These are phyloP conservation scores for Tricholoma matsutake DNA, from an alignment of 768 basidiomycete genomes.

Conservation along the genomic window DNA sequence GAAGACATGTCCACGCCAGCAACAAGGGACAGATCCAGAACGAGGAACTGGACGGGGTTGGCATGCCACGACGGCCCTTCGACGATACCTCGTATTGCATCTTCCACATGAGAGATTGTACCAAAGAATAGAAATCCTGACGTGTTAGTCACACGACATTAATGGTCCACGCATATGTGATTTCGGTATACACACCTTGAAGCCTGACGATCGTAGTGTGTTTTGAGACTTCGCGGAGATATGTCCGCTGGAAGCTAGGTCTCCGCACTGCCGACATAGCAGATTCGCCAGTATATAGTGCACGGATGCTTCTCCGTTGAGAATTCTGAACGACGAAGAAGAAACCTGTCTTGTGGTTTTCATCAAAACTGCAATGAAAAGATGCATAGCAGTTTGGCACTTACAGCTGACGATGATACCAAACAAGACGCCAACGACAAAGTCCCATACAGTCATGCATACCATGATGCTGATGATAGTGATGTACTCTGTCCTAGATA, in stretches of 20 bases:
- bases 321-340: slow-evolving; percentile 99
- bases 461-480: slow-evolving; percentile 86
- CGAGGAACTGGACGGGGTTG: slow-evolving; percentile 84
- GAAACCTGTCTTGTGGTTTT: slow-evolving; percentile 48
- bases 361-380: neutral
- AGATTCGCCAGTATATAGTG: slow-evolving; percentile 76
- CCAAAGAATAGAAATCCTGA: slow-evolving; percentile 88
- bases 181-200: slow-evolving; percentile 51
- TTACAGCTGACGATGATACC: slow-evolving; percentile 89
- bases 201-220: slow-evolving; percentile 87
- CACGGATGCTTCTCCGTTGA: slow-evolving; percentile 77
- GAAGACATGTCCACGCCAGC: slow-evolving; percentile 92
- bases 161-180: neutral
- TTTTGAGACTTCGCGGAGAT: slow-evolving; percentile 88
- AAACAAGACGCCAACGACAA: slow-evolving; percentile 89
- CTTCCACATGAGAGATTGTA: slow-evolving; percentile 89
- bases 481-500: slow-evolving; percentile 65
- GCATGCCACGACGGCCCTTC: slow-evolving; percentile 66
- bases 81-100: slow-evolving; percentile 74
- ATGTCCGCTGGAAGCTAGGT: slow-evolving; percentile 82
- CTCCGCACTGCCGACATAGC: slow-evolving; percentile 90
- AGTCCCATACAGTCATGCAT: slow-evolving; percentile 93
- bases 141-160: no score
- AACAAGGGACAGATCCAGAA: slow-evolving; percentile 84
- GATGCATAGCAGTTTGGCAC: slow-evolving; percentile 21